phyloP scores from a whole-genome alignment of 73 alveolate genomes.

The Paramecium tetraurelia region DNA sequence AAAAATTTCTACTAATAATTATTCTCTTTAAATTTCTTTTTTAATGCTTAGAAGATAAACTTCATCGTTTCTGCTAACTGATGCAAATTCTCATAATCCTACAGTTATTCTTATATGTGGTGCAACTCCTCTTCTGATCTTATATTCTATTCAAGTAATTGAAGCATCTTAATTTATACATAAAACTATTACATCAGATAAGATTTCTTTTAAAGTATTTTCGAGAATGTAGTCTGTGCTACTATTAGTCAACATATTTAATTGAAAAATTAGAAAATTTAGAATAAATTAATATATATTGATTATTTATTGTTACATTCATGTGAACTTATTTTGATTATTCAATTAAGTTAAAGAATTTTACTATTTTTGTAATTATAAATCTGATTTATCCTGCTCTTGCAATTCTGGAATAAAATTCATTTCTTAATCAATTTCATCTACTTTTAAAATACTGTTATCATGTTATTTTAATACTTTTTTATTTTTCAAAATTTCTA shows the following conservation, averaged over 20 bases:
- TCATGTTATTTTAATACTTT: background rate
- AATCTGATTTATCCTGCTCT: background rate
- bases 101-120: background rate
- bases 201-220: background rate
- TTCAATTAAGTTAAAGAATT: background rate
- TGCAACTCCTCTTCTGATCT: background rate
- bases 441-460: conserved; percentile 10
- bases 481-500: background rate
- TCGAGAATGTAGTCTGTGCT: background rate
- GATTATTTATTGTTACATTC: background rate
- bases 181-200: background rate
- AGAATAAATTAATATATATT: background rate
- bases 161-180: background rate
- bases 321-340: background rate
- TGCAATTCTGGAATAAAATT: background rate
- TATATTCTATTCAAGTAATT: background rate
- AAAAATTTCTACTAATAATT: background rate
- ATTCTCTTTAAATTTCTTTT: background rate
- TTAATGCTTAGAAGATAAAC: background rate
- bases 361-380: background rate
- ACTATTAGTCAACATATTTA: background rate
- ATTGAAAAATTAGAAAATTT: background rate
- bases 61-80: background rate
- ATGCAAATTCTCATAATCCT: background rate
- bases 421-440: background rate